A percentile compares a stretch with the other conserved stretches of the same genome.
These are phyloP conservation scores for Dactylellina cionopaga DNA, from an alignment of 2,329 filamentous ascomycete species.

Conservation along the genomic window DNA sequence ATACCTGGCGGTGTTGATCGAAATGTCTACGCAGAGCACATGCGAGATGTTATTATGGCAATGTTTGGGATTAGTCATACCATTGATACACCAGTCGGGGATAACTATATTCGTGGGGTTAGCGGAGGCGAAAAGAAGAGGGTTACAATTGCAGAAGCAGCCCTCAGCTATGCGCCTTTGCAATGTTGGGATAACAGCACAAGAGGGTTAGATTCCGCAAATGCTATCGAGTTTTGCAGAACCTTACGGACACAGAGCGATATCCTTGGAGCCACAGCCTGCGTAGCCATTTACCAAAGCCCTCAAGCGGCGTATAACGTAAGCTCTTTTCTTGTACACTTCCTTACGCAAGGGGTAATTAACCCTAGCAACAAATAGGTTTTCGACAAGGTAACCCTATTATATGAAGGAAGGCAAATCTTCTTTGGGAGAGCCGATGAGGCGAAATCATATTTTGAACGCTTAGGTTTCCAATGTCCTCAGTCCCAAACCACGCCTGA, in stretches of 20 bases:
- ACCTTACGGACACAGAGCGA: constrained; percentile 75
- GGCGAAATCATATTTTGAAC: constrained; percentile 75
- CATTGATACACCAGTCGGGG: constrained; percentile 76
- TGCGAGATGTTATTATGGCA: constrained; percentile 78
- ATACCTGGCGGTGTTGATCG: constrained; percentile 70
- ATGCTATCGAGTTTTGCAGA: constrained; percentile 78
- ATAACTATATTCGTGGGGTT: constrained; percentile 79
- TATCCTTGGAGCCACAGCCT: constrained; percentile 72
- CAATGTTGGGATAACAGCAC: constrained; percentile 79
- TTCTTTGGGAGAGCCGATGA: constrained; percentile 74
- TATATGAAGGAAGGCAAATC: constrained; percentile 75
- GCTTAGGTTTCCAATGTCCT: constrained; percentile 78
- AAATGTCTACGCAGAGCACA: constrained; percentile 69
- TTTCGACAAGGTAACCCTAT: constrained; percentile 75
- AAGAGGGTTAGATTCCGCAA: constrained; percentile 77
- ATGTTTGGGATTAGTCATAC: constrained; percentile 80
- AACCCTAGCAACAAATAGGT: constrained; percentile 62
- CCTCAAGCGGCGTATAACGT: constrained; percentile 62
- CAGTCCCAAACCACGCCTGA: constrained; percentile 67
- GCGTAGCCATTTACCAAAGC: constrained; percentile 79
- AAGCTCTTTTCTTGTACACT: constrained; percentile 4
- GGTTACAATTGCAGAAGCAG: constrained; percentile 72
- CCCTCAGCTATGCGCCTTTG: constrained; percentile 69
- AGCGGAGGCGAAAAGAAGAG: constrained; percentile 78
- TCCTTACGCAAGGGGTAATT: no score